Conservation (phyloP, 192 early-diverging fungal genomes). For the Obelidium mucronatum region DNA sequence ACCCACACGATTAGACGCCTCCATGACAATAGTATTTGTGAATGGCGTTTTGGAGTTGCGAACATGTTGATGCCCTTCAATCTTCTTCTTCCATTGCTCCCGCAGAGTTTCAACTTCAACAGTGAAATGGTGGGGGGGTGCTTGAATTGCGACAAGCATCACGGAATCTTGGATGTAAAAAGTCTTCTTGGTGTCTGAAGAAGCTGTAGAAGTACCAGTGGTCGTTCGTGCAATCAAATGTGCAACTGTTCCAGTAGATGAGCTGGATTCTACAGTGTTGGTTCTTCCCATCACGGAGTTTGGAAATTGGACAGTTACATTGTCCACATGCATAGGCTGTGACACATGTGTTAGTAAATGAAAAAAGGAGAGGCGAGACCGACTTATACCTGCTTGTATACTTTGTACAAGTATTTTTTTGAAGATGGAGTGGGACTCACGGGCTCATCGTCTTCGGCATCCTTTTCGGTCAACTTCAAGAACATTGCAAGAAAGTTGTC, state of each 20-base stretch:
- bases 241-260: background rate
- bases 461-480: constrained; percentile 40
- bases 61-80: background rate
- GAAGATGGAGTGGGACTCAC: background rate
- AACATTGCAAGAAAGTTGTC: constrained; percentile 70
- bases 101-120: background rate
- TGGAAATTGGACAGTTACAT: background rate
- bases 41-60: background rate
- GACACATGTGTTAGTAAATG: no score
- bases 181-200: constrained; percentile 2
- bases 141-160: no score
- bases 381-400: constrained; percentile 24
- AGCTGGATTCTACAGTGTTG: no score
- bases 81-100: constrained; percentile 30
- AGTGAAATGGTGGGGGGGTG: background rate
- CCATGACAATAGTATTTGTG: background rate
- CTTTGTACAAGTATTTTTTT: constrained; percentile 1
- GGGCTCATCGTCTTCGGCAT: background rate
- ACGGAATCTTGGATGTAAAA: constrained; percentile 7
- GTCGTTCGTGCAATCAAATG: background rate
- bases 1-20: background rate
- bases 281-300: no score
- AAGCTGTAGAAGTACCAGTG: constrained; percentile 5
- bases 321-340: constrained; percentile 35
- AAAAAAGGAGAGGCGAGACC: no score